Base-by-base conservation (phyloP, 768 basidiomycete species). In the Leccinum disarticulatum region DNA sequence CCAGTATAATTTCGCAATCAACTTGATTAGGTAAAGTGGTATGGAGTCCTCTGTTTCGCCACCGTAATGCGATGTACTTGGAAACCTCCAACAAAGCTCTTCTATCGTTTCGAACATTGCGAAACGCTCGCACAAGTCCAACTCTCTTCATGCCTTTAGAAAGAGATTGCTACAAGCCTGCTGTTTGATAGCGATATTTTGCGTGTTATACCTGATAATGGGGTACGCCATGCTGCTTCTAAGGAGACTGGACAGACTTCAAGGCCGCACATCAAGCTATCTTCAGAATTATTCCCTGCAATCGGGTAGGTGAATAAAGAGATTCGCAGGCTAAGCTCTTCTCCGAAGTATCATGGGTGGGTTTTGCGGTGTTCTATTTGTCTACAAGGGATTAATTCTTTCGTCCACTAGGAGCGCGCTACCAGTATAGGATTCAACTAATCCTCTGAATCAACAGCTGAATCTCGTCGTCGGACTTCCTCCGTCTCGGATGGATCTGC, bases 11-110 rank as follows among this genome's bases (percentile, higher is more conserved):
- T n/a, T 43, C 43, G 41, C 51, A 30, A 51, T 36, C 22, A 31
- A 36, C 17, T 53, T n/a, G 35, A 19, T 43, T 35, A 71, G 70
- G 65, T 67, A 19, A 67, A 64, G 30, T 61, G 51, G 1, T 71
- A 73, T 57, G 71, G 71, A 50, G 64, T 71, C 38, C 69, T 71
- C 46, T 73, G 69, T 50, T 73, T 70, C n/a, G 71, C 71, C 1
- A 55, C 28, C 5, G 48, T 55, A 49, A 68, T 71, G 69, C 61
- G 67, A 56, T 71, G 70, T 46, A 17, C 53, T 4, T 6, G 53
- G 58, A 38, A 1, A 9, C 14, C 8, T 61, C 22, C 64, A 68
- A 47, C 66, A 70, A 58, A 57, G 66, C 30, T 63, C 67, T 38
- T 49, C 59, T 31, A n/a, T 70, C 10, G 41, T 63, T 17, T 68